Evolutionary conservation across 441 rosid species (phyloP).

Genomic region (Populus hybrid): DNA sequence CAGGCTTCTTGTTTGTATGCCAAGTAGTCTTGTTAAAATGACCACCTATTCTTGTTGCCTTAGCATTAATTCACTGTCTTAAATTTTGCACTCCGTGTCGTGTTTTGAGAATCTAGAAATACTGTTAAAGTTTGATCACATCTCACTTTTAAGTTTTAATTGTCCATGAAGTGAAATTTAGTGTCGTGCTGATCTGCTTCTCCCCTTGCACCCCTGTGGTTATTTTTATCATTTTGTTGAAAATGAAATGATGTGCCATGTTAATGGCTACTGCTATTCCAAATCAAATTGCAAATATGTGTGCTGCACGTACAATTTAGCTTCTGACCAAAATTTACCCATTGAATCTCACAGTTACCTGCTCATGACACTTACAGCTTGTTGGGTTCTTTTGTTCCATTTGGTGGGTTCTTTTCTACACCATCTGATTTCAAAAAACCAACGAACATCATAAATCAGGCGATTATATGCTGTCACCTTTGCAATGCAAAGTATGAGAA

Average conservation of each 20-base stretch:
- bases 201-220: not conserved
- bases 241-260: too few relatives aligned
- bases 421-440: slow-evolving; percentile 49
- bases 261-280: not conserved
- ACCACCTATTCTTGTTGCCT: not conserved
- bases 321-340: slow-evolving; percentile 19
- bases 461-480: slow-evolving; percentile 41
- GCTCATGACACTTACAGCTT: slow-evolving; percentile 58
- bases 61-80: not conserved
- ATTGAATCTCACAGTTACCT: slow-evolving; percentile 38
- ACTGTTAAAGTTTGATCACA: not conserved
- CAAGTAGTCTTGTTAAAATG: not conserved
- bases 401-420: slow-evolving; percentile 78
- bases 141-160: not conserved
- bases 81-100: not conserved
- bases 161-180: not conserved
- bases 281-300: not conserved
- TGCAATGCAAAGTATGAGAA: slow-evolving; percentile 63
- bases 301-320: slow-evolving; percentile 6
- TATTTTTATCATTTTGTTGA: not conserved
- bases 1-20: not conserved
- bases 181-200: not conserved
- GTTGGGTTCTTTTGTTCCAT: slow-evolving; percentile 87
- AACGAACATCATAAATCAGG: slow-evolving; percentile 29
- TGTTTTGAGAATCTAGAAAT: not conserved